A percentile compares a stretch with the other conserved stretches of the same genome.
Evolutionary conservation across 306 rosid species (phyloP).

Genomic region (Inga leiocalycina): DNA sequence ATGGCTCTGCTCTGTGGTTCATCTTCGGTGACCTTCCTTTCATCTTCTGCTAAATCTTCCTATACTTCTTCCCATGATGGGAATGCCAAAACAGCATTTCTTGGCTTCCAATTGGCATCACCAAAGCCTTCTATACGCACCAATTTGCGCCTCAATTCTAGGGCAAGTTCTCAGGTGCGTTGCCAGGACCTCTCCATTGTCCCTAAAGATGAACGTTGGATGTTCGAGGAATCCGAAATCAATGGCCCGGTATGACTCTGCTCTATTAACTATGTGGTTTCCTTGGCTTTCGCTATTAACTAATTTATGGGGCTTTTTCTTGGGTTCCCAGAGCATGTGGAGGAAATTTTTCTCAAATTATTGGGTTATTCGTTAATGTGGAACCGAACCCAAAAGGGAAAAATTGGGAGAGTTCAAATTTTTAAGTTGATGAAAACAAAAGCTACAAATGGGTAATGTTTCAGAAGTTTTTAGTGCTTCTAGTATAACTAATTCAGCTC

Average conservation of each 20-base stretch:
- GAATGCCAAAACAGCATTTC: slow-evolving; percentile 41
- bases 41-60: slow-evolving; percentile 41
- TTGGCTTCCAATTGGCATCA: slow-evolving; percentile 40
- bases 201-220: slow-evolving; percentile 67
- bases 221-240: slow-evolving; percentile 74
- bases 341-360: not conserved
- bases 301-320: slow-evolving; percentile 5
- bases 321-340: slow-evolving; percentile 11
- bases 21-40: slow-evolving; percentile 42
- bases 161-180: slow-evolving; percentile 41
- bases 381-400: not conserved
- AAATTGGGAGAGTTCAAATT: not conserved
- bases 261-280: not conserved
- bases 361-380: not conserved
- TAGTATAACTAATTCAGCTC: not conserved
- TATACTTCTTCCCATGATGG: slow-evolving; percentile 30
- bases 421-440: not conserved
- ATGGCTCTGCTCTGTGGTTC: slow-evolving; percentile 52
- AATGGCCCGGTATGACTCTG: slow-evolving; percentile 65
- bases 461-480: not conserved
- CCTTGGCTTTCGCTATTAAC: not conserved
- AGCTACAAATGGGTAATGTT: not conserved
- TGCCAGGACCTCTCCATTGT: slow-evolving; percentile 51
- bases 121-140: slow-evolving; percentile 46
- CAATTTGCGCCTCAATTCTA: slow-evolving; percentile 29